These are phyloP conservation scores for Acacia concinna DNA, from an alignment of 331 rosid genomes.

Conservation along the genomic window DNA sequence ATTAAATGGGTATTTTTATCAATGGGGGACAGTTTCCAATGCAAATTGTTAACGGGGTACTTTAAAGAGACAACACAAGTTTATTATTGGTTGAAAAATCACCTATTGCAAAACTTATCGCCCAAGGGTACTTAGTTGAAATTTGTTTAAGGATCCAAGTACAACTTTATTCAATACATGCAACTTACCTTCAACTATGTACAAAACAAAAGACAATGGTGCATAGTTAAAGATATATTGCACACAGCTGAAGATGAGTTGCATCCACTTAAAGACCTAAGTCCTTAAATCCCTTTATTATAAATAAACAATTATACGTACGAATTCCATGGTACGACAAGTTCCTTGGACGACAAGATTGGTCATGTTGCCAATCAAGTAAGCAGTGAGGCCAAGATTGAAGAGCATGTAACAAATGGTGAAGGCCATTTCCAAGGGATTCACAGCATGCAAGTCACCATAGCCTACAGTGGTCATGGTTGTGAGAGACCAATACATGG, in stretches of 20 bases:
- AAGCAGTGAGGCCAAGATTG: constrained; percentile 93
- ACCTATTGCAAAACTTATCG: no score
- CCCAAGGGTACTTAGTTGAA: no score
- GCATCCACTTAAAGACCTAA: no score
- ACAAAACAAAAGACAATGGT: no score
- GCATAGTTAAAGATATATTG: no score
- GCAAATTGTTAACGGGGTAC: background rate
- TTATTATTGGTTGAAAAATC: no score
- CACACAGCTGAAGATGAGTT: background rate
- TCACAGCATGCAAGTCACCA: constrained; percentile 90
- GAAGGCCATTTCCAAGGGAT: constrained; percentile 81
- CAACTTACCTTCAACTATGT: background rate
- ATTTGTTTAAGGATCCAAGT: no score
- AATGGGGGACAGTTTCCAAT: no score
- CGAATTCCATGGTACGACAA: constrained; percentile 95
- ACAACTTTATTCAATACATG: no score
- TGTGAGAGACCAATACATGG: constrained; percentile 90
- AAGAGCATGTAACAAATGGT: constrained; percentile 86
- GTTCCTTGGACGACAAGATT: constrained; percentile 95
- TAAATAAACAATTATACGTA: constrained; percentile 31
- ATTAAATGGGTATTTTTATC: background rate
- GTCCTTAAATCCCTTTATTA: no score
- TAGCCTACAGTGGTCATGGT: constrained; percentile 96
- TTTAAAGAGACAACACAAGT: no score
- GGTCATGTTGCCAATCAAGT: constrained; percentile 97